phyloP scores from a whole-genome alignment of 192 early-diverging fungal species.

The Backusella circina region DNA sequence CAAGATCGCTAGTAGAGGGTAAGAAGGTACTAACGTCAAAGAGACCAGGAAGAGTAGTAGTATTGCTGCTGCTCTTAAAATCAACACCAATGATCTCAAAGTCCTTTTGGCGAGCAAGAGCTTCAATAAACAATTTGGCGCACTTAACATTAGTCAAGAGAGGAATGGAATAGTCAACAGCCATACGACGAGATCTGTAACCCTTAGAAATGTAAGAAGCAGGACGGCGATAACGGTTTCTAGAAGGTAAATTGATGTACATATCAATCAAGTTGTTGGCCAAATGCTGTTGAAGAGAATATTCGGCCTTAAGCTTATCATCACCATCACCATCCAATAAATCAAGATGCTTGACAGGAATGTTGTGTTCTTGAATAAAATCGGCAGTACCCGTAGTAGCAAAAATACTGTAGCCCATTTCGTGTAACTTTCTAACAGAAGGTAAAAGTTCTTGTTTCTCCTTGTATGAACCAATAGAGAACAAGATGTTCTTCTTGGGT shows the following conservation, averaged over 20 bases:
- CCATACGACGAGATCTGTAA: constrained; percentile 95
- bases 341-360: constrained; percentile 90
- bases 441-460: constrained; percentile 96
- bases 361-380: constrained; percentile 92
- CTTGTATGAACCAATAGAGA: constrained; percentile 98
- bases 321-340: constrained; percentile 56
- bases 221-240: constrained; percentile 94
- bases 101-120: constrained; percentile 66
- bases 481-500: constrained; percentile 93
- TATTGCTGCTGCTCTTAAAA: constrained; percentile 86
- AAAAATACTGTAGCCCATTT: constrained; percentile 89
- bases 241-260: constrained; percentile 98
- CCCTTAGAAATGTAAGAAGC: constrained; percentile 93
- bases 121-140: constrained; percentile 97
- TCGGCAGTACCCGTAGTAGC: constrained; percentile 96
- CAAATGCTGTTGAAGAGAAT: constrained; percentile 92
- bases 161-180: constrained; percentile 94
- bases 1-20: constrained; percentile 56
- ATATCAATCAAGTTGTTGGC: constrained; percentile 96
- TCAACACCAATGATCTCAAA: constrained; percentile 81
- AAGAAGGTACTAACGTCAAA: constrained; percentile 77
- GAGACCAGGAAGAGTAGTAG: constrained; percentile 81
- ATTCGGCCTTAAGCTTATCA: constrained; percentile 72
- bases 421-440: constrained; percentile 79
- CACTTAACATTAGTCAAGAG: constrained; percentile 99